phyloP scores from a whole-genome alignment of 2,329 filamentous ascomycete species.

The Beauveria scarabaeidicola region DNA sequence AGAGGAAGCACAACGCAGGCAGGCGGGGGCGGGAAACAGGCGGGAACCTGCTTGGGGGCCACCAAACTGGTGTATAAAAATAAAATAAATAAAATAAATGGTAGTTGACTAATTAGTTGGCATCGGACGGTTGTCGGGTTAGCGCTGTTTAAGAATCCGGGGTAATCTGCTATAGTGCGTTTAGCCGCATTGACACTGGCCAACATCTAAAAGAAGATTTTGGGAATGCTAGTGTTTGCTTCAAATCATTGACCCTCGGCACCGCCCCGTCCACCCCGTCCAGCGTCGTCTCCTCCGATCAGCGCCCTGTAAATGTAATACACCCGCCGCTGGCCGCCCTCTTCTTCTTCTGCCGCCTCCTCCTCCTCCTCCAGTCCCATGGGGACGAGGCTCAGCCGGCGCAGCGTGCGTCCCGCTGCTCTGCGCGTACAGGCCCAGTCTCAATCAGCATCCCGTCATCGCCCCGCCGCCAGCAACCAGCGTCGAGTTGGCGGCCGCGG shows the following conservation, averaged over 20 bases:
- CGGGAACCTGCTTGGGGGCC: not conserved
- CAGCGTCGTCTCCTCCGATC: not conserved
- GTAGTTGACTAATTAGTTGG: not conserved
- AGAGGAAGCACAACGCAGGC: not conserved
- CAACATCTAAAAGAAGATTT: not conserved
- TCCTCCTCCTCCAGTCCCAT: not conserved
- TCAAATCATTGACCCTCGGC: conserved; percentile 3
- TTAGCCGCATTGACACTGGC: not conserved
- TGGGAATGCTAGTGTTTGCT: too few relatives aligned
- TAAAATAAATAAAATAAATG: not conserved
- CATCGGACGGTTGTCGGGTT: not conserved
- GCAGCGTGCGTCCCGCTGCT: conserved; percentile 3
- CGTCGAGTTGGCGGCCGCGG: not conserved
- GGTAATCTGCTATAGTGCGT: not conserved
- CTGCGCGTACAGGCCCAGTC: conserved; percentile 10
- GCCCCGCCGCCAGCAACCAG: not conserved
- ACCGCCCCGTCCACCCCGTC: not conserved
- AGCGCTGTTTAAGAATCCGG: not conserved
- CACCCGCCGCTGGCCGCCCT: not conserved
- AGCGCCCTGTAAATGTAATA: not conserved
- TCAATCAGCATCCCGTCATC: not conserved
- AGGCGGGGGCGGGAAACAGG: not conserved
- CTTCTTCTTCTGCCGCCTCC: too few relatives aligned
- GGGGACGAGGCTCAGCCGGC: not conserved
- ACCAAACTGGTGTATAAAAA: not conserved